Percentiles rank a stretch among this genome's conserved stretches.
phyloP scores from a whole-genome alignment of 1,139 yeast species.

The Pichia kudriavzevii region DNA sequence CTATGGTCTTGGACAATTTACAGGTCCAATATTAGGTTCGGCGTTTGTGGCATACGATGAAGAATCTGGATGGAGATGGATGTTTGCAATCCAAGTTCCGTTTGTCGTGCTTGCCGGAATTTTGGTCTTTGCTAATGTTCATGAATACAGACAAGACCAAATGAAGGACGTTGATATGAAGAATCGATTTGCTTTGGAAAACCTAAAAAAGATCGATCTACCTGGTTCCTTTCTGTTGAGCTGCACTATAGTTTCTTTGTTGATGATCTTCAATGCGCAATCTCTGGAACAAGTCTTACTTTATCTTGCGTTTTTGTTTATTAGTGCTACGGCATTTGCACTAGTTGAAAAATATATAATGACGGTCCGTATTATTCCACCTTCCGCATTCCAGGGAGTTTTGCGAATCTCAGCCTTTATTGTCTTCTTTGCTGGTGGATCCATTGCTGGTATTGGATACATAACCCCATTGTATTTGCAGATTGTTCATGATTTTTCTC shows the following conservation, averaged over 20 bases:
- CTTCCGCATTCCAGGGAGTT: slow-evolving; percentile 35
- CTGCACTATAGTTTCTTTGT: slow-evolving; percentile 22
- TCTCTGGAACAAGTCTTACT: slow-evolving; percentile 7
- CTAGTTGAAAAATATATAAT: slow-evolving; percentile 41
- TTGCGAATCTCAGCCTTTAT: slow-evolving; percentile 37
- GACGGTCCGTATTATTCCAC: slow-evolving; percentile 49
- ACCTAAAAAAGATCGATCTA: slow-evolving; percentile 32
- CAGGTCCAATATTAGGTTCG: slow-evolving; percentile 38
- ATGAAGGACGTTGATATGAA: slow-evolving; percentile 26
- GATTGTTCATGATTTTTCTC: slow-evolving; percentile 57
- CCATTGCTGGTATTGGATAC: slow-evolving; percentile 24
- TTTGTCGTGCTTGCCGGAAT: slow-evolving; percentile 29
- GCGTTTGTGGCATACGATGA: slow-evolving; percentile 27
- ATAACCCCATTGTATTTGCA: slow-evolving; percentile 33
- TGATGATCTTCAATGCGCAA: slow-evolving; percentile 29
- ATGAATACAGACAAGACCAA: slow-evolving; percentile 28
- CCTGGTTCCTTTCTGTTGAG: slow-evolving; percentile 33
- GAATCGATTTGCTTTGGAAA: slow-evolving; percentile 28
- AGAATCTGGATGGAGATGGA: slow-evolving; percentile 36
- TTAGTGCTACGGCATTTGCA: slow-evolving; percentile 29
- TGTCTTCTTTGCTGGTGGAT: slow-evolving; percentile 46
- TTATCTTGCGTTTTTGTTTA: slow-evolving; percentile 13
- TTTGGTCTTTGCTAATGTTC: slow-evolving; percentile 27
- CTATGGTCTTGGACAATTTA: slow-evolving; percentile 35
- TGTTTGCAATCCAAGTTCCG: slow-evolving; percentile 36